Evolutionary conservation across 106 monocot genomes (phyloP).

Genomic region (Narthecium ossifragum): DNA sequence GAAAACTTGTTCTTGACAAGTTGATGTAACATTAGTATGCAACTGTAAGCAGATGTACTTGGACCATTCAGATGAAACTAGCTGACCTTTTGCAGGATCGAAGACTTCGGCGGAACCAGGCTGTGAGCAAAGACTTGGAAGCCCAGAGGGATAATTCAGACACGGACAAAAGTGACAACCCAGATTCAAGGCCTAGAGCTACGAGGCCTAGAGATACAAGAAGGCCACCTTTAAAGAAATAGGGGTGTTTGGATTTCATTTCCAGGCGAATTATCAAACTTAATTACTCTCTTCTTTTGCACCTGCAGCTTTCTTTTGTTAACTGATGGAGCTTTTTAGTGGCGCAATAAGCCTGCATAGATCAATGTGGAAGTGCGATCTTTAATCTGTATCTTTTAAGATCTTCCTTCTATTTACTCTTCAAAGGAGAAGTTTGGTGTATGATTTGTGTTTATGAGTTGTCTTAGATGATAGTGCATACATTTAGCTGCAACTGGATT

Average conservation of each 20-base stretch:
- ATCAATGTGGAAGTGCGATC: too few relatives aligned
- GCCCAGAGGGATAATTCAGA: constrained; percentile 69
- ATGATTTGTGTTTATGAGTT: too few relatives aligned
- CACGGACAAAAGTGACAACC: constrained; percentile 67
- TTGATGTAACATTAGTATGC: too few relatives aligned
- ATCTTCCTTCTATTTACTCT: too few relatives aligned
- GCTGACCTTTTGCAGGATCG: constrained; percentile 52
- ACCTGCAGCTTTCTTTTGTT: not conserved
- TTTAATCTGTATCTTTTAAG: too few relatives aligned
- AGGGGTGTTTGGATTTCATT: not conserved
- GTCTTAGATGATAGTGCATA: too few relatives aligned
- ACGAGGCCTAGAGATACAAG: constrained; percentile 17
- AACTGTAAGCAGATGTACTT: too few relatives aligned
- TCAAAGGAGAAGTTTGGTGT: too few relatives aligned
- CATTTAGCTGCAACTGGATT: too few relatives aligned
- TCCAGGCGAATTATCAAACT: not conserved
- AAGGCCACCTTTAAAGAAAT: constrained; percentile 20
- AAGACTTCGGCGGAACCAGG: constrained; percentile 41
- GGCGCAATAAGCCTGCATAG: too few relatives aligned
- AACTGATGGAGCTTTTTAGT: too few relatives aligned
- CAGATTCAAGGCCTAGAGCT: constrained; percentile 32
- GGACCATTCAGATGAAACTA: too few relatives aligned
- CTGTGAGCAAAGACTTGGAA: constrained; percentile 39
- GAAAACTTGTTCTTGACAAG: not conserved
- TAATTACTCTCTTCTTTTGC: constrained; percentile 7